Evolutionary conservation across 2,329 filamentous ascomycete genomes (phyloP).

Genomic region (Xylariaceae sp.): DNA sequence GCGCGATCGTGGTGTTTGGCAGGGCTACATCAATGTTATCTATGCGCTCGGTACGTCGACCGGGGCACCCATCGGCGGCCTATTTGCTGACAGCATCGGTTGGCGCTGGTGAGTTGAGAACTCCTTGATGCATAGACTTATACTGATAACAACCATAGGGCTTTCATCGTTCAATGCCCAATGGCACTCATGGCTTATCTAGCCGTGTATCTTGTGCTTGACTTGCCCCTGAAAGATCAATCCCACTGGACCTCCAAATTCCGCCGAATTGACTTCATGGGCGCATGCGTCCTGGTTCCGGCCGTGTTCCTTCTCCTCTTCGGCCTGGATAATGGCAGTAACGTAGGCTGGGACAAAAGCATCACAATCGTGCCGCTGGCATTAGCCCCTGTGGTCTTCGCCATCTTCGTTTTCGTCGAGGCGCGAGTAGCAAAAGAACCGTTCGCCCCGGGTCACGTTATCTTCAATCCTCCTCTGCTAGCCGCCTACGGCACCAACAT

Average conservation of each 20-base stretch:
- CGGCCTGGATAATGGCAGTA: constrained; percentile 68
- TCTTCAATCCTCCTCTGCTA: constrained; percentile 61
- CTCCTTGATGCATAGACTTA: neutral
- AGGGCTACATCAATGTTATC: constrained; percentile 34
- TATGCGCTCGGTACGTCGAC: constrained; percentile 33
- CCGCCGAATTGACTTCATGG: constrained; percentile 65
- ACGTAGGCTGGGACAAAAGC: constrained; percentile 59
- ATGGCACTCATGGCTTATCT: constrained; percentile 61
- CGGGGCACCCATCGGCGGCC: constrained; percentile 33
- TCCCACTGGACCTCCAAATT: constrained; percentile 62
- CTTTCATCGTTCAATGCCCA: constrained; percentile 67
- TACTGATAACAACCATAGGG: constrained; percentile 38
- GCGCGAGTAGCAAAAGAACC: constrained; percentile 62
- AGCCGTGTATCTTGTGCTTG: constrained; percentile 56
- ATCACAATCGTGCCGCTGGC: constrained; percentile 54
- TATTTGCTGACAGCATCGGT: constrained; percentile 27
- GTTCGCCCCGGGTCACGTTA: constrained; percentile 69
- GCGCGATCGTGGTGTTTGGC: constrained; percentile 40
- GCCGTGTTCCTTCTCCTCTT: constrained; percentile 62
- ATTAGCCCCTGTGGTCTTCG: constrained; percentile 54
- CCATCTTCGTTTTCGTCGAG: constrained; percentile 65
- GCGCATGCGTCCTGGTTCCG: constrained; percentile 59
- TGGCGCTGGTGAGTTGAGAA: constrained; percentile 41
- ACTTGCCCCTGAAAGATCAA: constrained; percentile 54
- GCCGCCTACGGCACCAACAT: constrained; percentile 68